A percentile compares a stretch with the other conserved stretches of the same genome.
phyloP scores from a whole-genome alignment of 164 flowering plant species.

The Aristolochia californica region DNA sequence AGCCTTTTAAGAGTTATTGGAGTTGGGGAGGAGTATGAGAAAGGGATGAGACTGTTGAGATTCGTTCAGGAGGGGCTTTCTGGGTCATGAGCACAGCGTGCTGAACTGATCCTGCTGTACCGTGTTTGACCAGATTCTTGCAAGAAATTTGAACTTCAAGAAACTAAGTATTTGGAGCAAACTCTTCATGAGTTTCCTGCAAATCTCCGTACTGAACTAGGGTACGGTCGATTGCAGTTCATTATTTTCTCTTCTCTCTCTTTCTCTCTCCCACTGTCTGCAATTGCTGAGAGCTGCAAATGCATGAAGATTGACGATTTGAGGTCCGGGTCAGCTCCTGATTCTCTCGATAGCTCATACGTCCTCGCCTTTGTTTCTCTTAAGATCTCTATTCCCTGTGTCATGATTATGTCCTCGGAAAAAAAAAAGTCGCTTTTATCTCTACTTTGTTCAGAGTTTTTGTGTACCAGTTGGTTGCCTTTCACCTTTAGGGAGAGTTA shows the following conservation, averaged over 20 bases:
- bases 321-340: not conserved
- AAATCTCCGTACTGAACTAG: constrained; percentile 22
- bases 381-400: constrained; percentile 5
- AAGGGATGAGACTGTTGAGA: constrained; percentile 1
- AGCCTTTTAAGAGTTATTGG: not conserved
- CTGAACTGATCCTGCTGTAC: constrained; percentile 27
- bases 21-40: not conserved
- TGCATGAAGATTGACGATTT: constrained; percentile 22
- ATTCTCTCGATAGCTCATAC: not conserved
- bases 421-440: constrained; percentile 1
- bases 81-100: no score
- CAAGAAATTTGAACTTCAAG: constrained; percentile 1
- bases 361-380: constrained; percentile 8
- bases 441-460: constrained; percentile 2
- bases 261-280: constrained; percentile 16
- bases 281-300: constrained; percentile 15
- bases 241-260: constrained; percentile 4
- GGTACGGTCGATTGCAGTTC: constrained; percentile 12
- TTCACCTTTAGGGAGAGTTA: constrained; percentile 1
- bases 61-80: no score
- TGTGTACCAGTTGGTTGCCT: constrained; percentile 1
- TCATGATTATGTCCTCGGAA: constrained; percentile 7
- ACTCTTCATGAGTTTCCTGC: constrained; percentile 18
- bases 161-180: constrained; percentile 19
- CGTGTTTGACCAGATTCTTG: constrained; percentile 42